Base-by-base conservation (phyloP, 2,329 filamentous ascomycete genomes). In the Chrysoporthe puriensis region DNA sequence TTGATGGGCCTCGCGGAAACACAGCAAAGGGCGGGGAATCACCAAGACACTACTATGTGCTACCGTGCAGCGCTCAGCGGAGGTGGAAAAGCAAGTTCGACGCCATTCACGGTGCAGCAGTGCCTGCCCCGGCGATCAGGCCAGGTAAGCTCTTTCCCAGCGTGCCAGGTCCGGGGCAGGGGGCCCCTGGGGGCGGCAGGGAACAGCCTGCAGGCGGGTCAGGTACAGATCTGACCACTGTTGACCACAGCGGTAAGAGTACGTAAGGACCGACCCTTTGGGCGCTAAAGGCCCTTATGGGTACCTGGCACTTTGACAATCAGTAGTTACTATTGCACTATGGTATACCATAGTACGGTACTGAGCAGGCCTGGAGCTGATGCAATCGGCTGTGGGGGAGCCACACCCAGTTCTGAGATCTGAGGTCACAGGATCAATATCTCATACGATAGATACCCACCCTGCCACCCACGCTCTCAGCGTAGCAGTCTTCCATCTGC, bases 81-180 rank as follows among this genome's bases (percentile, higher is more conserved):
- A 26, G 26, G 59, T 36, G 59, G 59, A 61, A 46, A 61, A 11
- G 40, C 16, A 40, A n/a, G 50, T 36, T 36, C 2, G 59, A 34
- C 26, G 59, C 21, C 34, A 61, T 61, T 61, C 59, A 46, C 43
- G 26, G 7, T 14, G 26, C 8, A 9, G 26, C 42, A 46, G 14
- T 48, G 59, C 59, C 59, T 61, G 59, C 59, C 59, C 21, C 43
- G 2, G 26, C 43, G 59, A 61, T 61, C 59, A 61, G 59, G 59
- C 59, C 59, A 61, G 59, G 59, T 61, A 48, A 61, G 59, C 59
- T 61, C n/a, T 18, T 46, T 61, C 26, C 59, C 34, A 16, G 42
- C 26, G 42, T 32, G 26, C 3, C 8, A 11, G 34, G 11, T 6
- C 21, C 21, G 2, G 50, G 32, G 26, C 26, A 26, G 26, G 50